phyloP scores from a whole-genome alignment of 1,284 basidiomycete genomes.

The Anthracocystis walkeri region DNA sequence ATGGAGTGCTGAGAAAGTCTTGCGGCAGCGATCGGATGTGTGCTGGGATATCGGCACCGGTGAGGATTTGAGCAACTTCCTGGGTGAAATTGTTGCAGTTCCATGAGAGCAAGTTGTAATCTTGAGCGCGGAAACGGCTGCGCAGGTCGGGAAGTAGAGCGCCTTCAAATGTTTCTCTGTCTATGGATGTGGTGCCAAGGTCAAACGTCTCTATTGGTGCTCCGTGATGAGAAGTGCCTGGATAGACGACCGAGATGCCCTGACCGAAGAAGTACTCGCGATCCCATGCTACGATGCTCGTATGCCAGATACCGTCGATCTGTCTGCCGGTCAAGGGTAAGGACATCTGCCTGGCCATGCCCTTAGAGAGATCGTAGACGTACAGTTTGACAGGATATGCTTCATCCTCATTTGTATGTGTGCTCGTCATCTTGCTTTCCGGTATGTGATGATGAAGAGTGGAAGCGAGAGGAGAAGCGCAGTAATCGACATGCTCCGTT shows the following conservation, averaged over 20 bases:
- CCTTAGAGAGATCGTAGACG: slow-evolving; percentile 89
- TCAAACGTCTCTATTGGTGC: slow-evolving; percentile 80
- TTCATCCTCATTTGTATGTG: slow-evolving; percentile 14
- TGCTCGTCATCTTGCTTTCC: slow-evolving; percentile 8
- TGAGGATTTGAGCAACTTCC: slow-evolving; percentile 72
- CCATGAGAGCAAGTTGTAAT: slow-evolving; percentile 82
- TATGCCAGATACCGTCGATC: slow-evolving; percentile 74
- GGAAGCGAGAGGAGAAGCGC: not conserved
- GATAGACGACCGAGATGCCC: slow-evolving; percentile 78
- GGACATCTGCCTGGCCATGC: slow-evolving; percentile 82
- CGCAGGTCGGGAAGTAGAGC: slow-evolving; percentile 83
- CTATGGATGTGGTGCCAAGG: slow-evolving; percentile 84
- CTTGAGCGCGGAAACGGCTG: slow-evolving; percentile 79
- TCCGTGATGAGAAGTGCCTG: slow-evolving; percentile 74
- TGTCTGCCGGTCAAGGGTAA: slow-evolving; percentile 79
- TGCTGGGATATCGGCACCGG: slow-evolving; percentile 62
- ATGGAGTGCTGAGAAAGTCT: slow-evolving; percentile 89
- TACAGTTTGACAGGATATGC: slow-evolving; percentile 74
- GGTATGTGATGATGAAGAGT: no score
- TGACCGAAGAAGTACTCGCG: slow-evolving; percentile 90
- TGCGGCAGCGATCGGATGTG: slow-evolving; percentile 73
- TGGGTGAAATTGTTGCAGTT: slow-evolving; percentile 78
- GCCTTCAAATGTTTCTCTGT: slow-evolving; percentile 80
- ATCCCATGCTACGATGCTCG: slow-evolving; percentile 85
- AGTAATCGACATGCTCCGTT: not conserved